Evolutionary conservation across 2,329 filamentous ascomycete species (phyloP), one percentile per base, ranked within the genome.

Genomic region (Beauveria rudraprayagi): DNA sequence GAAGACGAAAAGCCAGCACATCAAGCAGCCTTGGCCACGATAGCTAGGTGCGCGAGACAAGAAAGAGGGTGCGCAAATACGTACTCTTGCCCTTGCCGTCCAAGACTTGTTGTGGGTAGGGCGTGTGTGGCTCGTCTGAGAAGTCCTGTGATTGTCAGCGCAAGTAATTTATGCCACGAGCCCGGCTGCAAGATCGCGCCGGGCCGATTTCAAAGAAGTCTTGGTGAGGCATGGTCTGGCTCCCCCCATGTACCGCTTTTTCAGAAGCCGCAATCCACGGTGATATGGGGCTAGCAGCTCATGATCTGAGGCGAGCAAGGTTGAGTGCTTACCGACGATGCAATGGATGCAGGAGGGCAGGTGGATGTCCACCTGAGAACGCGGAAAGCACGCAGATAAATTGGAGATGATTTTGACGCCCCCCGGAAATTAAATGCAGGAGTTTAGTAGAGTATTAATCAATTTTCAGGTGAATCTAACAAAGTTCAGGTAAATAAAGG

Each of bases 381-480:
- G 48, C 40, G 48, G 48, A 19, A 11, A 54, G 16, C 17, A 40
- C 40, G 40, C 40, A 60, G 57, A 60, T 60, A 47, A n/a, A 60
- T 60, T 60, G 41, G 28, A 53, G 26, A n/a, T 30, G 26, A 52
- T 34, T 46, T 46, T 53, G 47, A 8, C 26, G 3, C 56, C 56
- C 30, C 30, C 30, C 37, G 24, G 46, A 51, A 28, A 58, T 43
- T 58, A 41, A 41, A 17, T 30, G 40, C 52, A 55, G 37, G 52
- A 44, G 4, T 44, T 19, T 22, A 22, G 19, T 19, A 30, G 6
- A 19, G 17, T 28, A 7, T 44, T 44, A 11, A 43, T 10, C 24
- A 47, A 22, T 54, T 3, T 19, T 43, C 22, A 22, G 40, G 40
- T 44, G 19, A 55, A 44, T 30, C 43, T 19, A 37, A 30, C 2